These are phyloP conservation scores for Pichia cephalocereana DNA, from an alignment of 805 yeast genomes.

Conservation along the genomic window DNA sequence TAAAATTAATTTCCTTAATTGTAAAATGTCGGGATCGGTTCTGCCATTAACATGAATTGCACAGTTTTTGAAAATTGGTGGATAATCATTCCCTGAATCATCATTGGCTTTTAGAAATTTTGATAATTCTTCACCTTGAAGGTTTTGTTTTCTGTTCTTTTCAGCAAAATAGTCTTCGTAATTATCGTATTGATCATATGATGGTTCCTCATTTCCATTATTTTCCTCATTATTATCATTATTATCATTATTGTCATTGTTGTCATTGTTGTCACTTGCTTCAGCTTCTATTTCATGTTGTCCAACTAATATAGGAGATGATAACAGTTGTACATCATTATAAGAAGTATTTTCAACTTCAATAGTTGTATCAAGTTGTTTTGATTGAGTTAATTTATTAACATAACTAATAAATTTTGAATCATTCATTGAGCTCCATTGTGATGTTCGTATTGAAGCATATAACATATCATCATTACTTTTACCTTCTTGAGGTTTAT, in stretches of 20 bases:
- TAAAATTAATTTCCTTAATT: constrained; percentile 61
- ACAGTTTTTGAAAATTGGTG: constrained; percentile 52
- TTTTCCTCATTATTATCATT: neutral
- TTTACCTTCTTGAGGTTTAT: neutral
- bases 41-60: constrained; percentile 79
- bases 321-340: neutral
- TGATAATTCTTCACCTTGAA: constrained; percentile 40
- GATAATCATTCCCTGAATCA: constrained; percentile 11
- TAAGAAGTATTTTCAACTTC: neutral
- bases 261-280: neutral
- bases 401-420: constrained; percentile 30
- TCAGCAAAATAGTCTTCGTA: constrained; percentile 54
- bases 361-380: neutral
- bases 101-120: constrained; percentile 36
- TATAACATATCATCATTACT: neutral
- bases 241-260: neutral
- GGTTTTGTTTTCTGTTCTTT: constrained; percentile 55
- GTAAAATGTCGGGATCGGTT: constrained; percentile 70
- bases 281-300: neutral
- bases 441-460: neutral
- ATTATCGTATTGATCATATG: constrained; percentile 47
- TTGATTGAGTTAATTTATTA: constrained; percentile 9
- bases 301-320: constrained; percentile 5
- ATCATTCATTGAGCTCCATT: constrained; percentile 30
- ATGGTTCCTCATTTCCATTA: neutral